Evolutionary conservation across 2,329 filamentous ascomycete genomes (phyloP), one percentile per base, ranked within the genome.

Genomic region (Nannizziopsis arthrosporioides): DNA sequence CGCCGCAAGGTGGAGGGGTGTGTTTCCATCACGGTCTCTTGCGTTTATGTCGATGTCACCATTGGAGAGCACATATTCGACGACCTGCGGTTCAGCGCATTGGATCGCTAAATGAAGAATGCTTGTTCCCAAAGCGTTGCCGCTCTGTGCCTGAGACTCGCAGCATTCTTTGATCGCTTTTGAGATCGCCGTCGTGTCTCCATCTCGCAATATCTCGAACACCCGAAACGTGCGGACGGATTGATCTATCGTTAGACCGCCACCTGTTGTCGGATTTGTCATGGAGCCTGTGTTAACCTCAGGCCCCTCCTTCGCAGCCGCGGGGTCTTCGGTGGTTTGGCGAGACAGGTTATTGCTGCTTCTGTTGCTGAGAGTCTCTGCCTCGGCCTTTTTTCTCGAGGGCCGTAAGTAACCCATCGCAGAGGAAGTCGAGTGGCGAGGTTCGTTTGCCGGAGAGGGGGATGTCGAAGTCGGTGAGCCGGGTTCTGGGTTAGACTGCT

Each of bases 21-120:
- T 94, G 64, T 96, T 98, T 52, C 92, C 92, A 58, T 96, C 90
- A 56, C 84, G 84, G 67, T 98, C 92, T 52, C 85, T 81, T 36
- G 84, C 82, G 65, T 96, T 98, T 63, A 96, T 72, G 61, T 96
- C 88, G 47, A 93, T 72, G 27, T 83, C 79, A 53, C 86, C 73
- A 45, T 75, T 74, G 1, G 87, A 89, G 38, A 98, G 70, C n/a
- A 96, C 84, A 60, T 90, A 95, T 63, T 98, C 89, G 47, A 98
- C 84, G 22, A 98, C 88, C 15, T 86, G 82, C 42, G 84, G 77
- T 63, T 96, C 92, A 43, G 92, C 90, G 67, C 90, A 96, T 67
- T 98, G 92, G 39, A 96, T 87, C 19, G 92, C 89, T 36, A 98
- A 74, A 64, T 98, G 90, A 34, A 98, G 74, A 37, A 96, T 83